A percentile compares a stretch with the other conserved stretches of the same genome.
phyloP scores from a whole-genome alignment of 495 filamentous ascomycete species.

The Massariosphaeria phaeospora region DNA sequence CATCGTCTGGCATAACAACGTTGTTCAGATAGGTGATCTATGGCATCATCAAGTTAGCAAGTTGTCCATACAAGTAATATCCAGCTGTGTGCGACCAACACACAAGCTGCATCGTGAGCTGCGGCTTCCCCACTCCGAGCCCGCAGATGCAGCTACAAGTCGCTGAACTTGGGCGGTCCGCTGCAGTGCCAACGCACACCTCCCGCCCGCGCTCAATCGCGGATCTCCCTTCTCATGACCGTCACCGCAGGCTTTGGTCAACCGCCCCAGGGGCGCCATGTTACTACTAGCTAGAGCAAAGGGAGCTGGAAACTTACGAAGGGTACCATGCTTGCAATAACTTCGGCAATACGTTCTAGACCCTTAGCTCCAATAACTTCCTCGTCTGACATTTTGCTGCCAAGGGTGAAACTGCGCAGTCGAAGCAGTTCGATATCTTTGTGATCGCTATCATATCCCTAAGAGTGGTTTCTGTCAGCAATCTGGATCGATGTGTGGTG shows the following conservation, averaged over 20 bases:
- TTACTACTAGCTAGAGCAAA: neutral
- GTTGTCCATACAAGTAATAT: neutral
- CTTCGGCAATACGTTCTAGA: conserved; percentile 36
- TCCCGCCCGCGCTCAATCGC: neutral
- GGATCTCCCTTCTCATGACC: no score
- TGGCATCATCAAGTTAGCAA: conserved; percentile 25
- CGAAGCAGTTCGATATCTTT: conserved; percentile 70
- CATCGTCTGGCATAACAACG: conserved; percentile 44
- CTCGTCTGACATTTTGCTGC: conserved; percentile 56
- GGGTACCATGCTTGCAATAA: conserved; percentile 38
- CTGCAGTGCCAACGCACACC: conserved; percentile 27
- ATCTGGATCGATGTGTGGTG: no score
- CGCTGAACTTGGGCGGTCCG: neutral
- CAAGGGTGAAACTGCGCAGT: conserved; percentile 69
- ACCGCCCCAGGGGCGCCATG: no score
- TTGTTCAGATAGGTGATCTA: conserved; percentile 47
- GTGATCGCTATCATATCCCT: conserved; percentile 72
- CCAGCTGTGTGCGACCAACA: no score
- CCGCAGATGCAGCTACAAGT: conserved; percentile 16
- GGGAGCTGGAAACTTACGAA: conserved; percentile 38
- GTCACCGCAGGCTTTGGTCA: no score
- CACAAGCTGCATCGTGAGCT: conserved; percentile 1
- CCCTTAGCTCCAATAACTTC: conserved; percentile 37
- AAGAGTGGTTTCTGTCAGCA: conserved; percentile 25
- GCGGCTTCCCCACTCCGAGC: conserved; percentile 10